A percentile compares a stretch with the other conserved stretches of the same genome.
phyloP scores from a whole-genome alignment of 352 stramenopile species.

The Phytophthora rubi region DNA sequence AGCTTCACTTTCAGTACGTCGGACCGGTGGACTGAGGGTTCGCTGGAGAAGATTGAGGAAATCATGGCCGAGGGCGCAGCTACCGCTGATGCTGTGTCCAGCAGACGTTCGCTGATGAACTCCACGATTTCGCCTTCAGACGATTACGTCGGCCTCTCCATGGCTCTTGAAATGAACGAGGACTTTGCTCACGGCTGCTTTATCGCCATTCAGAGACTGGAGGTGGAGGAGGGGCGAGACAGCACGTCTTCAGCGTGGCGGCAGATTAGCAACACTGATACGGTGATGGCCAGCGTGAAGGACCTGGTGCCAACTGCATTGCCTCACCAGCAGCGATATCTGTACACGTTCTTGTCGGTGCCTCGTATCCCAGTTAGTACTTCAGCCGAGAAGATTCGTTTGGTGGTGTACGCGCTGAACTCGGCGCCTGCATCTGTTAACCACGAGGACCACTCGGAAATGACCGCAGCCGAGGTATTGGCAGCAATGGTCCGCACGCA shows the following conservation, averaged over 20 bases:
- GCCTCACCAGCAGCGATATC: conserved; percentile 50
- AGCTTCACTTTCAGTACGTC: conserved; percentile 79
- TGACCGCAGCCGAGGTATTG: conserved; percentile 76
- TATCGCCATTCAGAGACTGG: conserved; percentile 78
- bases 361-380: conserved; percentile 69
- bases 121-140: conserved; percentile 47
- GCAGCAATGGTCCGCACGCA: conserved; percentile 70
- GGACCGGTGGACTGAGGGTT: conserved; percentile 65
- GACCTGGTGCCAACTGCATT: conserved; percentile 34
- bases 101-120: conserved; percentile 29
- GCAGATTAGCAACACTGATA: conserved; percentile 86
- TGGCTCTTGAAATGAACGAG: conserved; percentile 85
- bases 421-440: conserved; percentile 47
- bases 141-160: conserved; percentile 82
- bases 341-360: conserved; percentile 88
- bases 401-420: conserved; percentile 78
- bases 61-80: conserved; percentile 46
- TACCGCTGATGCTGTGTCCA: conserved; percentile 32
- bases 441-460: conserved; percentile 68
- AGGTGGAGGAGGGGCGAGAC: conserved; percentile 38
- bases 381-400: conserved; percentile 69
- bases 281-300: conserved; percentile 67
- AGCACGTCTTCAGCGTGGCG: conserved; percentile 55
- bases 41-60: conserved; percentile 52
- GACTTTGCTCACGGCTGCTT: conserved; percentile 78